Percentiles rank a stretch among this genome's conserved stretches.
Conservation (phyloP, 768 basidiomycete species). For the Strobilomyces confusus region DNA sequence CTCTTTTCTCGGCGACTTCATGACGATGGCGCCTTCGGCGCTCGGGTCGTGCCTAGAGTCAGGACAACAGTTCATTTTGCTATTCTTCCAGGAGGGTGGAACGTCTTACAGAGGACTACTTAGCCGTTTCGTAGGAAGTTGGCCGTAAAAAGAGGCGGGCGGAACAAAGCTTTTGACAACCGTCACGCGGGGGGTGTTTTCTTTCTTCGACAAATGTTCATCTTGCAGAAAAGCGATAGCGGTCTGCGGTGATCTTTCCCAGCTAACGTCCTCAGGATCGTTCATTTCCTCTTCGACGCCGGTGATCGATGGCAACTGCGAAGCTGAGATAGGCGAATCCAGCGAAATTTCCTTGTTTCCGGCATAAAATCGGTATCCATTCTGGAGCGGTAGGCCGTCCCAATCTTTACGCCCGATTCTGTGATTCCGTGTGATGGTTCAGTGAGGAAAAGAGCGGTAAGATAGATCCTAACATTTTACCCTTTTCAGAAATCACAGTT, state of each 20-base stretch:
- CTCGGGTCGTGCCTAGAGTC: conserved; percentile 68
- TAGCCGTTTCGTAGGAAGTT: conserved; percentile 29
- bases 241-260: conserved; percentile 15
- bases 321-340: conserved; percentile 45
- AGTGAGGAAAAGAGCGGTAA: conserved; percentile 1
- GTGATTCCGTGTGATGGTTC: conserved; percentile 2
- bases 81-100: not conserved
- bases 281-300: conserved; percentile 29
- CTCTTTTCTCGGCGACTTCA: conserved; percentile 71
- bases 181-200: conserved; percentile 17
- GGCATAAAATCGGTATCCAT: conserved; percentile 41
- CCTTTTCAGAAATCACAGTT: conserved; percentile 64
- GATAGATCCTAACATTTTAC: conserved; percentile 50
- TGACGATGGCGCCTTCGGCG: conserved; percentile 74
- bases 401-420: conserved; percentile 63
- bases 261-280: conserved; percentile 18
- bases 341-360: conserved; percentile 62
- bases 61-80: not conserved
- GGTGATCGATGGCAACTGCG: conserved; percentile 47
- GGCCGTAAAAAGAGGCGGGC: conserved; percentile 60
- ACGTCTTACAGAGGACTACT: conserved; percentile 22
- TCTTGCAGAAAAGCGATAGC: conserved; percentile 5
- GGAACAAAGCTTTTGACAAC: conserved; percentile 39
- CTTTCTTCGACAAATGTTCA: conserved; percentile 11
- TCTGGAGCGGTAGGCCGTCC: conserved; percentile 48